Percentiles rank a stretch among this genome's conserved stretches.
These are phyloP conservation scores for Camellia oleifera DNA, from an alignment of 179 eudicot species.

Conservation along the genomic window DNA sequence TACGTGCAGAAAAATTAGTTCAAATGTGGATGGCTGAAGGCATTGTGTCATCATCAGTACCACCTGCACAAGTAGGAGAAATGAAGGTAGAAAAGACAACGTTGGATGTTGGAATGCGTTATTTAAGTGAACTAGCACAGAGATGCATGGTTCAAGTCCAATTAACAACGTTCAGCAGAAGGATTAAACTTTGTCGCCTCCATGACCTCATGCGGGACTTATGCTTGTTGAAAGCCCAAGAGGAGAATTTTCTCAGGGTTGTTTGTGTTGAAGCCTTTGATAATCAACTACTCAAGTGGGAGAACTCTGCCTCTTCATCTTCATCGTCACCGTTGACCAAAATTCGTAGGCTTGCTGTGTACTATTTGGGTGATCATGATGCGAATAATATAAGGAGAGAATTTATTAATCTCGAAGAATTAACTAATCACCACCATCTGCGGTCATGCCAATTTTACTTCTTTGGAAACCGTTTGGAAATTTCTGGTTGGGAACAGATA, in stretches of 20 bases:
- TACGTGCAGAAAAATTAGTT: slow-evolving; percentile 16
- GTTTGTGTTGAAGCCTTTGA: not conserved
- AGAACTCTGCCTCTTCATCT: not conserved
- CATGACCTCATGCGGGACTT: slow-evolving; percentile 7
- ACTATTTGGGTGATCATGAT: not conserved
- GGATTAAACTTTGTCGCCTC: no score
- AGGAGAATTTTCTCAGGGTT: slow-evolving; percentile 17
- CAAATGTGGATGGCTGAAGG: slow-evolving; percentile 4
- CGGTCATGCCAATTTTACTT: not conserved
- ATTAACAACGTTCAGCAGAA: not conserved
- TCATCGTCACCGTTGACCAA: not conserved
- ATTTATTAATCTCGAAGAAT: not conserved
- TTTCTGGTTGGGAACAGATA: not conserved
- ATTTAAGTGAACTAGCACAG: slow-evolving; percentile 12
- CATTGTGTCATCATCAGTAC: not conserved
- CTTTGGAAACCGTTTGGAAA: not conserved
- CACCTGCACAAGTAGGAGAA: not conserved
- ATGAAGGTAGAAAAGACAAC: slow-evolving; percentile 9
- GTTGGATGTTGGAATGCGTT: slow-evolving; percentile 15
- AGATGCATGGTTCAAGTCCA: slow-evolving; percentile 20
- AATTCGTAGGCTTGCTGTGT: not conserved
- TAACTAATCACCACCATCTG: not conserved
- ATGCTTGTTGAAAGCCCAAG: slow-evolving; percentile 20
- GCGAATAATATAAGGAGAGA: not conserved
- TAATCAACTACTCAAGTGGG: not conserved